Base-by-base conservation (phyloP, 106 monocot species). In the Xerophyta viscosa region DNA sequence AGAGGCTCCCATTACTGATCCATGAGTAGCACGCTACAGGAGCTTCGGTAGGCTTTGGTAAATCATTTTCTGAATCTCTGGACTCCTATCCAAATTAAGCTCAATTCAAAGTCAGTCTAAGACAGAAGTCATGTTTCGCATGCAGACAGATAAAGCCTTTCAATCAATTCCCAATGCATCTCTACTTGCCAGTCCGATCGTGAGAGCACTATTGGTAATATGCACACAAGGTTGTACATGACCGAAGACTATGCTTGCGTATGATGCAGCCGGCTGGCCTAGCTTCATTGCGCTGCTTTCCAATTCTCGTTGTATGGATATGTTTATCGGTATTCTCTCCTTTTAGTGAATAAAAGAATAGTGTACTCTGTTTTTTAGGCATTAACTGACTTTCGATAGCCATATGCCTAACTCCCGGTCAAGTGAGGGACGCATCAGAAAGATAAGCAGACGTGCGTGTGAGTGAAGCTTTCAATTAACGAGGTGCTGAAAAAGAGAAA, bases 401-500 rank as follows among this genome's bases (percentile, higher is more conserved):
- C 43, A 44, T 44, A 44, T 44, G 43, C 43, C 43, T 44, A 44
- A 44, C 43, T 44, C 43, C n/a, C n/a, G 43, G 43, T 44, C 43
- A 44, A 44, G 43, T 36, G 33, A 36, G 33, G 33, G 33, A 36
- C 33, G 7, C 33, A 44, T 44, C n/a, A 44, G 43, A 44, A 9
- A 14, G n/a, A 44, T 44, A 44, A 44, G 43, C n/a, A 44, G 43
- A 44, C 43, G 43, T 17, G 43, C 43, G 43, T 44, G 43, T 44
- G 43, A 44, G 43, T 44, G 14, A 14, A 14, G 43, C 43, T 44
- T 44, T 44, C 43, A 44, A 44, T 44, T 44, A 17, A 14, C 43
- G n/a, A 44, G 43, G 43, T n/a, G n/a, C n/a, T n/a, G n/a, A n/a
- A n/a, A n/a, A n/a, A n/a, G n/a, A n/a, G n/a, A n/a, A n/a, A n/a